Base-by-base conservation (phyloP, 768 basidiomycete species). In the Trametes sanguinea region DNA sequence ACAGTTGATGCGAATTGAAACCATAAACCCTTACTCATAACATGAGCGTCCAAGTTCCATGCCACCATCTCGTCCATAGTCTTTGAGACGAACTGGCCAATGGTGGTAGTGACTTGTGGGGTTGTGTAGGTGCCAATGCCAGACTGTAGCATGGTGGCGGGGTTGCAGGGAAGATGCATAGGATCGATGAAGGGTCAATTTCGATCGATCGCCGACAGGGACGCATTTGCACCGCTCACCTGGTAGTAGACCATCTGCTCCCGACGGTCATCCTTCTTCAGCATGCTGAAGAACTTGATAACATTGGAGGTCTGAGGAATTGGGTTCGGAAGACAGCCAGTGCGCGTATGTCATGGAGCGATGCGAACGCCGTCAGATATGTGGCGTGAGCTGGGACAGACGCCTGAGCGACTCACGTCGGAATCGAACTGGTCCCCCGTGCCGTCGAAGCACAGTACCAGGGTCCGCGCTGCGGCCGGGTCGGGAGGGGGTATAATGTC, bases 191-290 rank as follows among this genome's bases (percentile, higher is more conserved):
- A 32, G 35, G 37, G 30, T 51, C 43, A 37, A 51, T 47, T 52
- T 51, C 54, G 61, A 51, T 58, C 57, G 62, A 64, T 64, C 62
- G 37, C 48, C 35, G 35, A 35, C 51, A 44, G 60, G 22, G 30
- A 16, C 47, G 62, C 40, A 33, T 33, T 16, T n/a, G 40, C 32
- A 54, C 45, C 51, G 52, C 64, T 6, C 58, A 84, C 89, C 77
- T 91, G 89, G 71, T 91, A 91, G 66, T 91, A 91, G 0, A 89
- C 87, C 70, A 89, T 77, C 68, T 91, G 89, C 61, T 85, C 74
- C 16, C 69, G 63, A 29, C 77, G 76, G 62, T 86, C 81, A 52
- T 87, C 85, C 70, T 89, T 90, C 76, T 84, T 85, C 62, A 90
- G 72, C 82, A 87, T 80, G 7, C 86, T 82, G 68, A 89, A 85